A percentile compares a stretch with the other conserved stretches of the same genome.
Conservation (phyloP, 2,329 filamentous ascomycete genomes). For the Monosporascus sp. region DNA sequence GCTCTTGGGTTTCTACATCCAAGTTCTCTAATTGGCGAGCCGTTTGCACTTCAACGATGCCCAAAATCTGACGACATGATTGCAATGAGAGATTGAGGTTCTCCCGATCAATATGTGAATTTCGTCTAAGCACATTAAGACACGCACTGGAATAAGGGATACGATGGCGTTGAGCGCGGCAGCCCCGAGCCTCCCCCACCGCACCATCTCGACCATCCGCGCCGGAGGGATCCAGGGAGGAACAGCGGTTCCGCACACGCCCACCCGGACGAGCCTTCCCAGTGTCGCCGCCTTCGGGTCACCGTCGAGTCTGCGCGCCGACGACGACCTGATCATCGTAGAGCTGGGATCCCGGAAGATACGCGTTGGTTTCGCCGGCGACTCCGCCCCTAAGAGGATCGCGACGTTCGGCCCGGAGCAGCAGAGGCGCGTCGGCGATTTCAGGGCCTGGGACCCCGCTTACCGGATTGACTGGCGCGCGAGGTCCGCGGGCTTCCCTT, state of each 20-base stretch:
- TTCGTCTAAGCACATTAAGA: background rate
- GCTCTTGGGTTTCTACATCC: background rate
- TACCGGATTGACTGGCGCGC: constrained; percentile 45
- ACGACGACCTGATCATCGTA: constrained; percentile 81
- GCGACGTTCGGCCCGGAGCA: constrained; percentile 71
- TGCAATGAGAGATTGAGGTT: background rate
- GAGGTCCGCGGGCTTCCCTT: constrained; percentile 43
- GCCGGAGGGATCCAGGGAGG: constrained; percentile 29
- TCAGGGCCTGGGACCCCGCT: constrained; percentile 61
- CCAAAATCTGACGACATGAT: background rate
- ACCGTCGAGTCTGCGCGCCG: constrained; percentile 58
- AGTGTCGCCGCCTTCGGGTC: constrained; percentile 54
- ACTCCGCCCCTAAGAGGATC: constrained; percentile 67
- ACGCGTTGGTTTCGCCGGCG: constrained; percentile 81
- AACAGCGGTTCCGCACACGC: constrained; percentile 56
- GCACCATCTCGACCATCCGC: constrained; percentile 55
- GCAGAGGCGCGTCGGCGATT: constrained; percentile 75
- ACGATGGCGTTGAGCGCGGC: constrained; percentile 38
- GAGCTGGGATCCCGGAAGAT: constrained; percentile 78
- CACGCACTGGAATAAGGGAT: background rate
- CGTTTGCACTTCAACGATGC: background rate
- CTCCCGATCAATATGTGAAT: background rate
- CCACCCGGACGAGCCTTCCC: constrained; percentile 39
- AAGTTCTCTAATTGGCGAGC: background rate
- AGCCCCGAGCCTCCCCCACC: constrained; percentile 47